These are phyloP conservation scores for Penicillium italicum DNA, from an alignment of 2,329 filamentous ascomycete genomes.

Conservation along the genomic window DNA sequence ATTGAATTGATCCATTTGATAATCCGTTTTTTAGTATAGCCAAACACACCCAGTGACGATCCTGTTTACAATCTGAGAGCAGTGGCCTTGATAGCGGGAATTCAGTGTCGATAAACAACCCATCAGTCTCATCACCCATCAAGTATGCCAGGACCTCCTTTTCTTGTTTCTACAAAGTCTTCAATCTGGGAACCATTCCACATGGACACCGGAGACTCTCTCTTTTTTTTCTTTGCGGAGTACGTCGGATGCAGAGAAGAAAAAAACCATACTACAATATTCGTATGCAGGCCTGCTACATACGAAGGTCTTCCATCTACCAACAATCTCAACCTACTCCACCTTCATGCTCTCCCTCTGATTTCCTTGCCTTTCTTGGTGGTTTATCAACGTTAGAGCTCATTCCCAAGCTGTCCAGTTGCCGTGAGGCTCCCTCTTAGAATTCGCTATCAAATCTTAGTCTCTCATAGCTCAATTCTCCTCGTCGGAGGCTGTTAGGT, in stretches of 20 bases:
- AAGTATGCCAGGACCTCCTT: constrained; percentile 47
- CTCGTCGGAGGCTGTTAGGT: not conserved
- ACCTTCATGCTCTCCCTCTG: not conserved
- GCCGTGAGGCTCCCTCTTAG: not conserved
- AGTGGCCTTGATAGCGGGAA: constrained; percentile 53
- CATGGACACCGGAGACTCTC: too few species aligned
- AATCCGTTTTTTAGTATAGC: too few species aligned
- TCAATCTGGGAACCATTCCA: too few species aligned
- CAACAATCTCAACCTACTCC: too few species aligned
- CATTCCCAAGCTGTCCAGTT: not conserved
- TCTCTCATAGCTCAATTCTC: too few species aligned
- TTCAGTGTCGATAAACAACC: constrained; percentile 45
- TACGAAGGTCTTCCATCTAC: not conserved
- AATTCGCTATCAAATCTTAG: too few species aligned
- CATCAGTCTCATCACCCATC: constrained; percentile 47
- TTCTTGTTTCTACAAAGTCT: too few species aligned
- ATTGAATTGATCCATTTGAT: not conserved
- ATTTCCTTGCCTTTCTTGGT: not conserved
- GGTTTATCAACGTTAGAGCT: not conserved
- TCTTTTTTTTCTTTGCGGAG: too few species aligned
- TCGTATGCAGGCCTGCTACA: not conserved
- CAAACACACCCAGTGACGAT: constrained; percentile 54
- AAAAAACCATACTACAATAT: too few species aligned
- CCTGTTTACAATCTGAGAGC: constrained; percentile 49
- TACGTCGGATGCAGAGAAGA: too few species aligned